Conservation (phyloP, 73 alveolate genomes). For the Stentor coeruleus region DNA sequence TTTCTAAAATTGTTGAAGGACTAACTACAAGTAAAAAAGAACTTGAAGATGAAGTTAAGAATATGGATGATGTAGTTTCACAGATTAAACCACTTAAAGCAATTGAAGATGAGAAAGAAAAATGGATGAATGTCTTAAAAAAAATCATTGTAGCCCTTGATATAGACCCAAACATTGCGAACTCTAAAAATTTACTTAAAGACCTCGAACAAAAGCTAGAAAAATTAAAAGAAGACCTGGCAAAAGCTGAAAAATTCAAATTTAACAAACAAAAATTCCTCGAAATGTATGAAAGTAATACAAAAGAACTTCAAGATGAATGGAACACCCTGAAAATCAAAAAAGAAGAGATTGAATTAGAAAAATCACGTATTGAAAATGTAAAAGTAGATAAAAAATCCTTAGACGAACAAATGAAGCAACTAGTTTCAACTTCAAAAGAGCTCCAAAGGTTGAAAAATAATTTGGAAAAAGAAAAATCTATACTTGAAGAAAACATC, state of each 20-base stretch:
- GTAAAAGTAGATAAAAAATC: neutral
- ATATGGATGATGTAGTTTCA: neutral
- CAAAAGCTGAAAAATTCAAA: conserved; percentile 8
- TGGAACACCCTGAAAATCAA: neutral
- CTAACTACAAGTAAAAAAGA: neutral
- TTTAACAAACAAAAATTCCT: conserved; percentile 7
- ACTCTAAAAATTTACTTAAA: neutral
- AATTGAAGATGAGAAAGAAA: conserved; percentile 6
- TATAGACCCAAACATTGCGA: neutral
- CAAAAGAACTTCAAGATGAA: conserved; percentile 22
- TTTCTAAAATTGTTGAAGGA: neutral
- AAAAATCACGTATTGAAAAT: neutral
- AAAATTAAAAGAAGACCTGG: neutral
- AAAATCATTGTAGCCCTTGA: neutral
- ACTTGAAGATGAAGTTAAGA: neutral
- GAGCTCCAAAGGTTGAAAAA: conserved; percentile 10
- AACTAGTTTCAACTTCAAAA: neutral
- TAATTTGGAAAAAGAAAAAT: conserved; percentile 1
- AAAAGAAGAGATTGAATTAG: neutral
- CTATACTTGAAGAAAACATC: neutral
- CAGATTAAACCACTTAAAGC: neutral
- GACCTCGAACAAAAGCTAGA: neutral
- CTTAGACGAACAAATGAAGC: conserved; percentile 7
- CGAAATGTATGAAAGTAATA: conserved; percentile 20
- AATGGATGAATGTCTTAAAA: neutral